A percentile compares a stretch with the other conserved stretches of the same genome.
Evolutionary conservation across 2,329 filamentous ascomycete species (phyloP).

Genomic region (Plectosphaerella sp.): DNA sequence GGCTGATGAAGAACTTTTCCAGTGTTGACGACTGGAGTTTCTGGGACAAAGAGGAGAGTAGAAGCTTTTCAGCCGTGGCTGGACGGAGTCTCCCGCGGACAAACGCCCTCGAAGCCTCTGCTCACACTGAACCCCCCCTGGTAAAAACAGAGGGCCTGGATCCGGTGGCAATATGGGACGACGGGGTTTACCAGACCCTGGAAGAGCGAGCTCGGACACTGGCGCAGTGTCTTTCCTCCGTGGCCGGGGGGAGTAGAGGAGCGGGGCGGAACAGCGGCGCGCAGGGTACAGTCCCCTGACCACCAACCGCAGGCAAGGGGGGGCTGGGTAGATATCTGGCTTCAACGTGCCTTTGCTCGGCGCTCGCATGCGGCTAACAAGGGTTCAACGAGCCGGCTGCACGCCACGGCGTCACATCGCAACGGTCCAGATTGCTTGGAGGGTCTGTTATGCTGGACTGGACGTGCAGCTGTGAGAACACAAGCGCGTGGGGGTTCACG

Average conservation of each 20-base stretch:
- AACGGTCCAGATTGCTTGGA: neutral
- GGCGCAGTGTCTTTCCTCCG: neutral
- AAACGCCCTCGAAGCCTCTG: neutral
- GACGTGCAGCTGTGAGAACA: neutral
- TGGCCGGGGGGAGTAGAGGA: neutral
- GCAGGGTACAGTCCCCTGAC: neutral
- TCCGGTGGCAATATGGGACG: neutral
- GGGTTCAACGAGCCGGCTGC: neutral
- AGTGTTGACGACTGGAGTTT: neutral
- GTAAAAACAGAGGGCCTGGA: neutral
- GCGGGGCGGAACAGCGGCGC: neutral
- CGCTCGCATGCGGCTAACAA: neutral
- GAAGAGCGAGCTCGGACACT: neutral
- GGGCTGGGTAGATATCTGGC: neutral
- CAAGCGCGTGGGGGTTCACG: neutral
- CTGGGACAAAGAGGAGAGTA: neutral
- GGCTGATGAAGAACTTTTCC: neutral
- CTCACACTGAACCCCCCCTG: neutral
- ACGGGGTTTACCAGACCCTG: neutral
- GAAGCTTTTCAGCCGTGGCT: neutral
- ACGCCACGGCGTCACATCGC: neutral
- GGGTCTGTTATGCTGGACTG: neutral
- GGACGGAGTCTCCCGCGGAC: neutral
- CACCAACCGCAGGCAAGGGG: neutral
- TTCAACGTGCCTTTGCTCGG: neutral